Percentiles rank a stretch among this genome's conserved stretches.
Conservation (phyloP, 768 basidiomycete genomes). For the Pholiota microspora region DNA sequence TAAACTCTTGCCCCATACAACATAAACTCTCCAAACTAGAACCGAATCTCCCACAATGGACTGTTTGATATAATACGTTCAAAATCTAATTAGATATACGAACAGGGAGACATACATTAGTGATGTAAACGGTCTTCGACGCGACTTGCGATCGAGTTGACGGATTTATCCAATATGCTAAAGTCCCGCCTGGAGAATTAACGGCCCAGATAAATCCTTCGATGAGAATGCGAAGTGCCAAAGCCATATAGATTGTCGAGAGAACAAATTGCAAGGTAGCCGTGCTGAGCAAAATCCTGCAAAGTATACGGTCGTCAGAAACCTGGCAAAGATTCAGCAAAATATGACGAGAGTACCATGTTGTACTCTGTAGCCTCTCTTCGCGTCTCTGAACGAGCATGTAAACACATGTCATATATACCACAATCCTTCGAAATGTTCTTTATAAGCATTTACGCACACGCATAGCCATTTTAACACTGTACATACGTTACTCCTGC, state of each 20-base stretch:
- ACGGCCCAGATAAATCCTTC: constrained; percentile 12
- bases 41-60: constrained; percentile 16
- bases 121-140: constrained; percentile 3
- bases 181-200: not conserved
- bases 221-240: constrained; percentile 6
- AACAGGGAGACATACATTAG: not conserved
- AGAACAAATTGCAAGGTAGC: constrained; percentile 15
- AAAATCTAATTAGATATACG: not conserved
- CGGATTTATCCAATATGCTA: constrained; percentile 3
- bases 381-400: constrained; percentile 8
- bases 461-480: no score
- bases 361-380: not conserved
- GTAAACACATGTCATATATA: constrained; percentile 14
- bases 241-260: constrained; percentile 13
- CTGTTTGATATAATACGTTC: not conserved
- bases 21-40: constrained; percentile 21
- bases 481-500: constrained; percentile 1
- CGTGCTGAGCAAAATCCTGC: constrained; percentile 13
- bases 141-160: not conserved
- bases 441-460: no score
- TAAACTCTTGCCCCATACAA: constrained; percentile 16
- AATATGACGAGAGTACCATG: constrained; percentile 15
- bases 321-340: not conserved
- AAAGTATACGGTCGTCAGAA: not conserved
- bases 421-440: constrained; percentile 12